phyloP scores from a whole-genome alignment of 441 rosid species.

The Breynia disticha region DNA sequence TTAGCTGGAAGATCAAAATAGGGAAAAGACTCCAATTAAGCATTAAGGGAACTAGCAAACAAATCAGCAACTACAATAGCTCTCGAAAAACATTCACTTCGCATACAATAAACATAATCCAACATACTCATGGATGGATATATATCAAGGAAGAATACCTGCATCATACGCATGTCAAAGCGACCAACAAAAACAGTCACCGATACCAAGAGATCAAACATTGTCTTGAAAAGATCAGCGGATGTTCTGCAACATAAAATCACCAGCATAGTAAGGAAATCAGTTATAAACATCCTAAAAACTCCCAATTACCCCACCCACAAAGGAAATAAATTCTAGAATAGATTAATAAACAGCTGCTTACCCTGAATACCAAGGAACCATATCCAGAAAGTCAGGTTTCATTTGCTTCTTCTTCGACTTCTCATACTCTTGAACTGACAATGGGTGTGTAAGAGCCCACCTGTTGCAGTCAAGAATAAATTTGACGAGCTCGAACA shows the following conservation, averaged over 20 bases:
- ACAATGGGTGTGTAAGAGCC: slow-evolving; percentile 94
- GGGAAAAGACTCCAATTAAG: too few relatives aligned
- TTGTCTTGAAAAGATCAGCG: slow-evolving; percentile 97
- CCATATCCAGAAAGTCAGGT: slow-evolving; percentile 98
- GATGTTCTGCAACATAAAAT: slow-evolving; percentile 72
- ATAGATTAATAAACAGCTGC: slow-evolving; percentile 8
- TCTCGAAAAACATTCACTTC: background rate
- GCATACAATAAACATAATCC: slow-evolving; percentile 1
- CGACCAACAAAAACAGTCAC: slow-evolving; percentile 98
- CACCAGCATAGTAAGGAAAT: slow-evolving; percentile 14
- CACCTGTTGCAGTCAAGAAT: slow-evolving; percentile 46
- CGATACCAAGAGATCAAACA: slow-evolving; percentile 94
- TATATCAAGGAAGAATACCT: slow-evolving; percentile 36
- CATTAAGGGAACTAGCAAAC: background rate
- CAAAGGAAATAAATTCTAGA: background rate
- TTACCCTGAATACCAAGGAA: slow-evolving; percentile 99
- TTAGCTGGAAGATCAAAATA: too few relatives aligned
- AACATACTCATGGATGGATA: slow-evolving; percentile 8
- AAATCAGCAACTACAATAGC: background rate
- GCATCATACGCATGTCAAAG: slow-evolving; percentile 99
- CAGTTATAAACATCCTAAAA: slow-evolving; percentile 1
- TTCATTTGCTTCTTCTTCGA: slow-evolving; percentile 77
- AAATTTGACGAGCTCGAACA: slow-evolving; percentile 10
- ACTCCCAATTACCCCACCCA: background rate
- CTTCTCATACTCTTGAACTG: slow-evolving; percentile 75